These are phyloP conservation scores for Kodamaea jinghongensis DNA, from an alignment of 805 yeast genomes.

Conservation along the genomic window DNA sequence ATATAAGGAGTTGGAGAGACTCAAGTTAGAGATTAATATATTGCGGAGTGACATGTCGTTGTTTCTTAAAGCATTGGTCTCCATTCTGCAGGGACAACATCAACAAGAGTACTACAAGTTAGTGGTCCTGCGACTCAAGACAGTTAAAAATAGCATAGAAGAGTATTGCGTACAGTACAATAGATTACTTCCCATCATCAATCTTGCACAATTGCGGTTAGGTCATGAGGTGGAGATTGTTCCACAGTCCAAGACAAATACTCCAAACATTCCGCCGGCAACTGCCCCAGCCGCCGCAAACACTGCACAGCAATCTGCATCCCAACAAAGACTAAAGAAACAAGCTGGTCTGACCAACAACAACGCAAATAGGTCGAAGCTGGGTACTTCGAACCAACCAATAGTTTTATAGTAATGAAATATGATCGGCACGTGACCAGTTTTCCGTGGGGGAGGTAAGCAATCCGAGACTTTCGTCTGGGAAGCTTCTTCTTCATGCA, in stretches of 20 bases:
- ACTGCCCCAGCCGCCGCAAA: not conserved
- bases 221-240: slow-evolving; percentile 50
- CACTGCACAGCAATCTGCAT: too few relatives aligned
- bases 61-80: slow-evolving; percentile 36
- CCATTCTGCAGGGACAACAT: slow-evolving; percentile 27
- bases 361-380: slow-evolving; percentile 1
- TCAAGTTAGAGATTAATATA: slow-evolving; percentile 41
- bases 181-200: slow-evolving; percentile 47
- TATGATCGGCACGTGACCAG: too few relatives aligned
- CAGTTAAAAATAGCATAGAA: slow-evolving; percentile 38
- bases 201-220: slow-evolving; percentile 48
- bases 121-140: slow-evolving; percentile 34
- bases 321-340: too few relatives aligned
- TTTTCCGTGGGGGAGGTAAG: too few relatives aligned
- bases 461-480: too few relatives aligned
- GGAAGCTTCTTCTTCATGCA: too few relatives aligned
- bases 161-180: slow-evolving; percentile 45
- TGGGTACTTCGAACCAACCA: slow-evolving; percentile 8
- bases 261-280: slow-evolving; percentile 3
- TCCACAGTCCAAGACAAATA: slow-evolving; percentile 18
- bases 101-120: slow-evolving; percentile 38
- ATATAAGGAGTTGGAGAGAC: slow-evolving; percentile 42
- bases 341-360: too few relatives aligned
- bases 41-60: slow-evolving; percentile 41
- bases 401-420: slow-evolving; percentile 5